Base-by-base conservation (phyloP, 306 rosid genomes). In the Macrotyloma uniflorum region DNA sequence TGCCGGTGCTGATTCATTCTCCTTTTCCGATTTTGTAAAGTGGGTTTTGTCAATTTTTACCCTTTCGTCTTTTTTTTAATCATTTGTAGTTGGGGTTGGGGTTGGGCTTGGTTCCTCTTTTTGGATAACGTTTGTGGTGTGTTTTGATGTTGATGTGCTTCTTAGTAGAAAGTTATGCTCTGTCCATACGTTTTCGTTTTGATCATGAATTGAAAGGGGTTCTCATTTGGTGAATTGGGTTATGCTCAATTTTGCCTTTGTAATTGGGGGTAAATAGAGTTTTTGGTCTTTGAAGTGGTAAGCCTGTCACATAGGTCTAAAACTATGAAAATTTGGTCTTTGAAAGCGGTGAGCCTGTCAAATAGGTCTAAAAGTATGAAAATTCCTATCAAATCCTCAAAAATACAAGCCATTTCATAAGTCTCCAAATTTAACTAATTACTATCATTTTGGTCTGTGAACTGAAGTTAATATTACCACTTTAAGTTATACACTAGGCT, bases 191-290 rank as follows among this genome's bases (percentile, higher is more conserved):
- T 73, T 53, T 84, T 45, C 33, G 22, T 33, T 2, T 10, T 50
- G 18, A 54, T 35, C 53, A 69, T 74, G 45, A 5, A 38, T 73
- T 8, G 46, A 50, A 49, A 45, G 45, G 6, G 16, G 40, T 55
- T 75, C 5, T 59, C 19, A 36, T 54, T 63, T 75, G 24, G 13
- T 57, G 33, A 53, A 35, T 11, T 54, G 76, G 80, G 59, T 24
- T 24, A 50, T 63, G 72, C 32, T 75, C 74, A 59, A 67, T 49
- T 79, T 70, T 70, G 53, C 10, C 53, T 26, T 26, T 14, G 36
- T 58, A 19, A 30, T 57, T 13, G 4, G 18, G 0, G 18, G 3
- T n/a, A 18, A 50, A 50, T 18, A 1, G 7, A 20, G 2, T n/a
- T 49, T 46, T n/a, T 18, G 8, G 55, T 49, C 55, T 19, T n/a